phyloP scores from a whole-genome alignment of 129 eudicot genomes.

The Flaveria trinervia region DNA sequence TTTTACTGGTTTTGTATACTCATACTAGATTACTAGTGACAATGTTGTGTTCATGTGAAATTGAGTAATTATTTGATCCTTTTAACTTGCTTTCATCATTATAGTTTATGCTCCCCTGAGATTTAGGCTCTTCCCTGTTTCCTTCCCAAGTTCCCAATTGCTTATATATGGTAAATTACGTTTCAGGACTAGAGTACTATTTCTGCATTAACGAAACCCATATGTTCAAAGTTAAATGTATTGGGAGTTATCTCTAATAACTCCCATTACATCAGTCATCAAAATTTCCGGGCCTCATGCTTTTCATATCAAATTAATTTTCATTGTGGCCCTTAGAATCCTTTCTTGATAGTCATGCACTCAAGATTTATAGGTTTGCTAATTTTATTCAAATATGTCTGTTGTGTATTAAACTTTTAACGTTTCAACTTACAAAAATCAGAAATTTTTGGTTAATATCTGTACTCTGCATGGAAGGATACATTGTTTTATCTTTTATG shows the following conservation, averaged over 20 bases:
- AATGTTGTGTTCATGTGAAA: constrained; percentile 11
- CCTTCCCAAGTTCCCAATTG: not conserved
- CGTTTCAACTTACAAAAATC: constrained; percentile 12
- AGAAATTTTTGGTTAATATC: not conserved
- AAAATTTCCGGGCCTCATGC: not conserved
- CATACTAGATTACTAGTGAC: not conserved
- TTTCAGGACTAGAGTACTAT: not conserved
- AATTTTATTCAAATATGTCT: not conserved
- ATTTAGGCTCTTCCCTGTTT: not conserved
- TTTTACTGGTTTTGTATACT: not conserved
- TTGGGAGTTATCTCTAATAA: constrained; percentile 2
- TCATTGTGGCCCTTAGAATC: constrained; percentile 3
- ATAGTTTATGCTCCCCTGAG: constrained; percentile 16
- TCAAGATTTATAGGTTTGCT: not conserved
- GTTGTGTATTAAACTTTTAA: not conserved
- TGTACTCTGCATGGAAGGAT: not conserved
- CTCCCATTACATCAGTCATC: not conserved
- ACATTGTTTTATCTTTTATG: not conserved
- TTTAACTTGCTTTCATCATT: not conserved
- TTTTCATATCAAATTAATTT: not conserved
- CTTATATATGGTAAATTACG: not conserved
- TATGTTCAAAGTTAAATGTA: not conserved
- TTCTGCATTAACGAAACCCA: not conserved
- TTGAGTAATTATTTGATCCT: not conserved
- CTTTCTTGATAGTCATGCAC: constrained; percentile 6